Evolutionary conservation across 495 filamentous ascomycete genomes (phyloP).

Genomic region (Xylaria venustula): DNA sequence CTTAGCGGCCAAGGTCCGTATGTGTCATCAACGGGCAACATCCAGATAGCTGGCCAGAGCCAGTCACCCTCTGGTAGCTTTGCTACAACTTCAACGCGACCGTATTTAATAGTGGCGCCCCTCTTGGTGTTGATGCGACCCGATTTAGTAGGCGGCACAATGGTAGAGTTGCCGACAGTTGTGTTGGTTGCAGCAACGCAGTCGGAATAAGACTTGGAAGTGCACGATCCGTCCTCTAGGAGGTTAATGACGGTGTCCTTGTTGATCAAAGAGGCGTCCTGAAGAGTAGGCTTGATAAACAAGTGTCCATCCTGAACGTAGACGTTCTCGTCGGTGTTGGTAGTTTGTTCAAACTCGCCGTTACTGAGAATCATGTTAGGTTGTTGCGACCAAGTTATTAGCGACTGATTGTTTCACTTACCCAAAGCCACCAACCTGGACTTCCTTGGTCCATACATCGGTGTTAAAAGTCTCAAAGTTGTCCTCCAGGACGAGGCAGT

Average conservation of each 20-base stretch:
- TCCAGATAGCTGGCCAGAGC: constrained; percentile 92
- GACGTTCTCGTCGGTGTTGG: constrained; percentile 65
- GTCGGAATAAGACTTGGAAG: constrained; percentile 50
- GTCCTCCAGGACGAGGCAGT: constrained; percentile 70
- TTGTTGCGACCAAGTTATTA: neutral
- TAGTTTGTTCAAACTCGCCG: constrained; percentile 78
- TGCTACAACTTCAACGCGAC: constrained; percentile 76
- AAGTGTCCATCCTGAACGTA: constrained; percentile 68
- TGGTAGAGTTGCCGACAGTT: constrained; percentile 67
- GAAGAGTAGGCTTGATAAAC: constrained; percentile 73
- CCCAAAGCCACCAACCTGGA: constrained; percentile 82
- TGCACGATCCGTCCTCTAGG: constrained; percentile 61
- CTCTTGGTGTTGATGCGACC: constrained; percentile 72
- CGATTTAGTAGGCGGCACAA: constrained; percentile 77
- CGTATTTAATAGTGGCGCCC: constrained; percentile 72
- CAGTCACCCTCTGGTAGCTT: constrained; percentile 75
- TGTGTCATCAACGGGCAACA: constrained; percentile 70
- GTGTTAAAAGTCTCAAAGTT: constrained; percentile 61
- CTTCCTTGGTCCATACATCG: constrained; percentile 72
- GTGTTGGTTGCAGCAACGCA: constrained; percentile 63
- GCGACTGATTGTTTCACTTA: constrained; percentile 37
- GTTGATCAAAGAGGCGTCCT: constrained; percentile 61
- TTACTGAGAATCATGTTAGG: constrained; percentile 51
- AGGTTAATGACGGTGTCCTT: constrained; percentile 65
- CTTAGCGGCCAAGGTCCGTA: constrained; percentile 79